A percentile compares a stretch with the other conserved stretches of the same genome.
Evolutionary conservation across 768 basidiomycete genomes (phyloP).

Genomic region (Boletellus ananiceps): DNA sequence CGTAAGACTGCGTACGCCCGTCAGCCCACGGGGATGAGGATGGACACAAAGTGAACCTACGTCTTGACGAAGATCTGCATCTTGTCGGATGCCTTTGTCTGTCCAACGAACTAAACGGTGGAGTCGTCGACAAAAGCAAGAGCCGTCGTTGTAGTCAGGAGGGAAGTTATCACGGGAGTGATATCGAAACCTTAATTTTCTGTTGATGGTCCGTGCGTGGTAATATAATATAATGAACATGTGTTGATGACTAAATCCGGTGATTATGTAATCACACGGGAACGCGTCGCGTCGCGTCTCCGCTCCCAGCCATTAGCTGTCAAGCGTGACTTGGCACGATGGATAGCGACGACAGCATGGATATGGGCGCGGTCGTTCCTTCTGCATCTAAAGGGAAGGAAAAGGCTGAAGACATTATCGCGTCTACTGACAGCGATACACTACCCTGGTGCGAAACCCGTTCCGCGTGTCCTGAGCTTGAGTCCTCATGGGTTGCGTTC

Average conservation of each 20-base stretch:
- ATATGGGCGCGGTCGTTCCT: slow-evolving; percentile 35
- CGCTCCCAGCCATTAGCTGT: background rate
- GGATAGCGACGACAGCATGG: slow-evolving; percentile 47
- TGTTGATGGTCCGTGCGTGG: slow-evolving; percentile 46
- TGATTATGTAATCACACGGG: slow-evolving; percentile 1
- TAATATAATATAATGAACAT: background rate
- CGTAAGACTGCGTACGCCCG: slow-evolving; percentile 67
- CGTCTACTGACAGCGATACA: slow-evolving; percentile 52
- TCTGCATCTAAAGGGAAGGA: slow-evolving; percentile 61
- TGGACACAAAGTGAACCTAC: slow-evolving; percentile 40
- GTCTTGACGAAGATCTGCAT: slow-evolving; percentile 99
- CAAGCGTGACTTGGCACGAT: background rate
- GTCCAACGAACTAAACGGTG: slow-evolving; percentile 86
- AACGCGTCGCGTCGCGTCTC: slow-evolving; percentile 22
- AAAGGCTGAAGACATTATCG: slow-evolving; percentile 47
- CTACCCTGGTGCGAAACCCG: slow-evolving; percentile 70
- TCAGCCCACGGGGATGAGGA: slow-evolving; percentile 1
- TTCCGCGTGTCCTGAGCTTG: background rate
- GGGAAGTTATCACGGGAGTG: slow-evolving; percentile 13
- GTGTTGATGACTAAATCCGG: too few species aligned
- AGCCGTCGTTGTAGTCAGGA: slow-evolving; percentile 35
- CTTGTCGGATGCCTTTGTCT: slow-evolving; percentile 71
- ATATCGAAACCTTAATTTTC: slow-evolving; percentile 27
- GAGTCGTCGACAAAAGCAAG: slow-evolving; percentile 90
- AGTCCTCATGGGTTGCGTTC: background rate